Evolutionary conservation across 176 grass and related monocot species (phyloP).

Genomic region (Rhynchospora tenuis): DNA sequence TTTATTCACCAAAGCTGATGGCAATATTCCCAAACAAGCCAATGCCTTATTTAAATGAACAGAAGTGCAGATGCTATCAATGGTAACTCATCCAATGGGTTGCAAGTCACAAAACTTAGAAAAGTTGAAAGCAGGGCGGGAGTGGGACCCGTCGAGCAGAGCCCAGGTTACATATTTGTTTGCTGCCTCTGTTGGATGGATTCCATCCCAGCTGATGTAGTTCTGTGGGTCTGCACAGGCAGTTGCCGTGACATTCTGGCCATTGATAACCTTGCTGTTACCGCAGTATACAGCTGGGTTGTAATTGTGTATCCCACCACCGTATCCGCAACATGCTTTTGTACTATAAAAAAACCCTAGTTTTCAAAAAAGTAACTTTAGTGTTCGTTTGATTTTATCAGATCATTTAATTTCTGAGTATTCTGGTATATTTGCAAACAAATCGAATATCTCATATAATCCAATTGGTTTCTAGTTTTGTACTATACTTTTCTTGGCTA

Average conservation of each 20-base stretch:
- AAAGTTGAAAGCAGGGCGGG: constrained; percentile 35
- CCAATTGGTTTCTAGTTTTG: neutral
- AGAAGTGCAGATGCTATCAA: neutral
- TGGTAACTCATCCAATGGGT: constrained; percentile 18
- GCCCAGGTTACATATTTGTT: constrained; percentile 35
- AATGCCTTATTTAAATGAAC: neutral
- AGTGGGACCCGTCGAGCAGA: constrained; percentile 37
- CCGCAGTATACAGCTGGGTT: constrained; percentile 38
- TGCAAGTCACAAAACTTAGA: constrained; percentile 30
- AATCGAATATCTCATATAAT: neutral
- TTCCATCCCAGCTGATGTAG: constrained; percentile 79
- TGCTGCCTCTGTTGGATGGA: constrained; percentile 69
- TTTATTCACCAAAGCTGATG: neutral
- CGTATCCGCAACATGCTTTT: constrained; percentile 60
- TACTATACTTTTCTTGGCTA: neutral
- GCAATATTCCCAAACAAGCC: neutral
- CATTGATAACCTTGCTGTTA: constrained; percentile 45
- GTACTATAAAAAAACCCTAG: constrained; percentile 50
- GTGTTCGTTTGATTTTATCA: neutral
- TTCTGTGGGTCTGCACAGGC: constrained; percentile 48
- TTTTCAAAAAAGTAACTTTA: constrained; percentile 1
- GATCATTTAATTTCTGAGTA: neutral
- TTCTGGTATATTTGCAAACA: neutral
- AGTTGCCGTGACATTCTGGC: constrained; percentile 14
- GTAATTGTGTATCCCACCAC: constrained; percentile 49